A percentile compares a stretch with the other conserved stretches of the same genome.
Conservation (phyloP, 495 filamentous ascomycete genomes). For the Penicillium bovifimosum region DNA sequence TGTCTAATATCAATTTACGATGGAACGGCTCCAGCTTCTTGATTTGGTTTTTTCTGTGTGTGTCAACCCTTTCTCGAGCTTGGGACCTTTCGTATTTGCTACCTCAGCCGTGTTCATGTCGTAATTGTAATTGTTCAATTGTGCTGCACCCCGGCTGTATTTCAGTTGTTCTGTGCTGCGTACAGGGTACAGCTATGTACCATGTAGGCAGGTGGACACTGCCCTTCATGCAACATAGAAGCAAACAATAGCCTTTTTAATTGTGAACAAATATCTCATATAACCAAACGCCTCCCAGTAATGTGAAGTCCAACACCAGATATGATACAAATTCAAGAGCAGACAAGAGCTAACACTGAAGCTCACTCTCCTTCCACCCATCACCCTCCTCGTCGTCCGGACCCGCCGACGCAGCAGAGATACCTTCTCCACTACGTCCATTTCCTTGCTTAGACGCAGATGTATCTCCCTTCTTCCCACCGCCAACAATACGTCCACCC, state of each 20-base stretch:
- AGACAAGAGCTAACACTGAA: constrained; percentile 30
- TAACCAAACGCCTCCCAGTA: not conserved
- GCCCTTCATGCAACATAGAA: not conserved
- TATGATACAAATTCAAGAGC: not conserved
- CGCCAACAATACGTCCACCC: constrained; percentile 65
- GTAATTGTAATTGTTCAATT: not conserved
- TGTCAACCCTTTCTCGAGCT: constrained; percentile 16
- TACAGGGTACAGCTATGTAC: too few species aligned
- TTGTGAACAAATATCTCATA: not conserved
- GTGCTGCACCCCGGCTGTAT: too few species aligned
- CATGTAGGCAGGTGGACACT: too few species aligned
- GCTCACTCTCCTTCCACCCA: constrained; percentile 50
- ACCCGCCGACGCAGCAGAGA: constrained; percentile 37
- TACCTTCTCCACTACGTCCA: constrained; percentile 43
- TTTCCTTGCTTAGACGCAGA: constrained; percentile 5
- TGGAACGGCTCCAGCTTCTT: constrained; percentile 23
- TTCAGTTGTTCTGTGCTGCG: too few species aligned
- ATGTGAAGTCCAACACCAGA: constrained; percentile 3
- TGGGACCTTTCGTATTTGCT: constrained; percentile 15
- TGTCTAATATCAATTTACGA: constrained; percentile 29
- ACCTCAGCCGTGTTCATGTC: not conserved
- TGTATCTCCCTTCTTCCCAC: constrained; percentile 15
- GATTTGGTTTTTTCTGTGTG: constrained; percentile 18
- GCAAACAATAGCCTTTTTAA: not conserved
- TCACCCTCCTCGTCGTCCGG: constrained; percentile 34